Percentiles rank a stretch among this genome's conserved stretches.
Conservation (phyloP, 2,329 filamentous ascomycete species). For the Calonectria montana region DNA sequence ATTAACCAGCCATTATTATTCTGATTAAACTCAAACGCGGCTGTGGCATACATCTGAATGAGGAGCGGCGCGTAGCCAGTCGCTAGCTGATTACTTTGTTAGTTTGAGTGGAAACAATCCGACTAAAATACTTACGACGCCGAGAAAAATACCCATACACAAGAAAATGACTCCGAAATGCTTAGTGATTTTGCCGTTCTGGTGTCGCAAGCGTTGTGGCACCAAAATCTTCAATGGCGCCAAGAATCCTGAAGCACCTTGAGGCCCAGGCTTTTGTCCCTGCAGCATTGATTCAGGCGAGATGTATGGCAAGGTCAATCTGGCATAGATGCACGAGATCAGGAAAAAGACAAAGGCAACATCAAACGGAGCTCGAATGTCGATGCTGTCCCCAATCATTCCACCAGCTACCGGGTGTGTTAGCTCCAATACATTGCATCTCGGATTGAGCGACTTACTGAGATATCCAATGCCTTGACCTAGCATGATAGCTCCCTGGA, state of each 20-base stretch:
- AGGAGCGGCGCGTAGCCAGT: constrained; percentile 75
- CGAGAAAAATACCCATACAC: constrained; percentile 73
- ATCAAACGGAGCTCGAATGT: constrained; percentile 73
- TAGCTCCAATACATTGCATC: background rate
- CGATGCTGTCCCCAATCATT: constrained; percentile 70
- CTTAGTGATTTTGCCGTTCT: constrained; percentile 60
- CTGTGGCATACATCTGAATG: constrained; percentile 69
- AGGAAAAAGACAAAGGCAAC: constrained; percentile 70
- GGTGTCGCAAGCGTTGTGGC: constrained; percentile 65
- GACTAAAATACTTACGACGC: constrained; percentile 60
- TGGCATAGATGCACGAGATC: constrained; percentile 55
- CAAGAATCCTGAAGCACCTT: constrained; percentile 65
- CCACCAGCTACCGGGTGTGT: constrained; percentile 62
- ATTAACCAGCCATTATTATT: constrained; percentile 67
- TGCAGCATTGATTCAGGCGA: constrained; percentile 54
- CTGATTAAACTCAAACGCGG: constrained; percentile 66
- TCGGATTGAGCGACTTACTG: constrained; percentile 43
- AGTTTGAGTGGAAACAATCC: background rate
- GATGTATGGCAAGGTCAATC: constrained; percentile 61
- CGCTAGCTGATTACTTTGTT: constrained; percentile 58
- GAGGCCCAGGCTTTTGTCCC: constrained; percentile 42
- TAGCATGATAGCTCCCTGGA: constrained; percentile 76
- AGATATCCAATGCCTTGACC: constrained; percentile 74
- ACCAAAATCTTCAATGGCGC: constrained; percentile 72
- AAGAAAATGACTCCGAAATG: constrained; percentile 74